phyloP scores from a whole-genome alignment of 169 alveolate species.

The Perkinsus marinus region DNA sequence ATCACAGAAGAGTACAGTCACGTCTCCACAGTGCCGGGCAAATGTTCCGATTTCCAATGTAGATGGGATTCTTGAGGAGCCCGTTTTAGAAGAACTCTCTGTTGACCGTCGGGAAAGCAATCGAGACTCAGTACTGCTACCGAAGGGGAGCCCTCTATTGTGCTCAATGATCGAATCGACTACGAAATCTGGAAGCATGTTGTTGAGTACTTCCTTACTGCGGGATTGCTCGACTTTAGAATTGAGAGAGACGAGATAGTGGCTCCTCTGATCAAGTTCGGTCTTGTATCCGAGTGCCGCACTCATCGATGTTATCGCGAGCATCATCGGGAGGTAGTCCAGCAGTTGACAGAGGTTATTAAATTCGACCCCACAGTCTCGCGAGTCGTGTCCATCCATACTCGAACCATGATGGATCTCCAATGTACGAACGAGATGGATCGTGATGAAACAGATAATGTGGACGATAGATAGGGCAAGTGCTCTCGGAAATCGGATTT shows the following conservation, averaged over 20 bases:
- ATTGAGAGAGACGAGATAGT: constrained; percentile 46
- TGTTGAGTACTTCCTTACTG: constrained; percentile 54
- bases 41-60: too few species aligned
- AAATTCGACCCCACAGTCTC: neutral
- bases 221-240: constrained; percentile 45
- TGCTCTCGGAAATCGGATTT: too few species aligned
- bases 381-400: too few species aligned
- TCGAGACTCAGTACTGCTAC: neutral
- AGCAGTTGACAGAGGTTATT: neutral
- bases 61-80: too few species aligned
- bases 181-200: constrained; percentile 71
- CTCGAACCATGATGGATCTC: too few species aligned
- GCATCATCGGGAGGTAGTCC: neutral
- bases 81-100: too few species aligned
- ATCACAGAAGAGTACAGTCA: too few species aligned
- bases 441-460: too few species aligned
- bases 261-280: constrained; percentile 58
- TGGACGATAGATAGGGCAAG: too few species aligned
- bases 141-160: neutral
- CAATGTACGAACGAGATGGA: too few species aligned
- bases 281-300: constrained; percentile 52
- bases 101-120: too few species aligned
- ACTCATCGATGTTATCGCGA: neutral
- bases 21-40: too few species aligned
- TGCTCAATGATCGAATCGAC: constrained; percentile 65